Evolutionary conservation across 768 basidiomycete genomes (phyloP), one percentile per base, ranked within the genome.

Genomic region (Lentinula sp.): DNA sequence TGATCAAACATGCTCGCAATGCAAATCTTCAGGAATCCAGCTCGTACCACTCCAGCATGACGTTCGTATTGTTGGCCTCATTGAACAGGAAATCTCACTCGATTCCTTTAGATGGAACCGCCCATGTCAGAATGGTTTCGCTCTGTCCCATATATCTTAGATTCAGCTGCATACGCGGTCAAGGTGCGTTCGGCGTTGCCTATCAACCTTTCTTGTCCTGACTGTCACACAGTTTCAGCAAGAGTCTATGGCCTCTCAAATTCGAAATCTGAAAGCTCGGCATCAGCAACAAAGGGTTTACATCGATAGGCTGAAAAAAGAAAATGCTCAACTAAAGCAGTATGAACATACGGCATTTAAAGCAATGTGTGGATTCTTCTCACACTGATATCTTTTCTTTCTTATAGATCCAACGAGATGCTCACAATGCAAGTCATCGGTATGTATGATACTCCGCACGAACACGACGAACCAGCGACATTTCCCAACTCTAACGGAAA

Each of bases 61-160:
- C 75, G 91, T 91, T 66, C 65, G 80, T 72, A 37, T 43, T 31
- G 21, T 40, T 62, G 2, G n/a, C 52, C 23, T 50, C 43, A 16
- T 57, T 65, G 18, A n/a, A 37, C 52, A 60, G 32, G 21, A 37
- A 59, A 62, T 10, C n/a, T 56, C 23, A 50, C 28, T 15, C 28
- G 21, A 18, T 37, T 4, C 2, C 61, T 54, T 23, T 66, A 93
- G 91, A 81, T 93, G 81, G 89, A 89, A 8, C 73, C 80, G 1
- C 91, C 91, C 0, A 91, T 93, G 88, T 84, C 86, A 10, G 81
- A 87, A 34, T 93, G 91, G 91, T 93, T 93, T 74, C 78, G 78
- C 9, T 80, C 84, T 37, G 71, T 88, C 32, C 84, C 89, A 7
- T 72, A 76, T 59, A 73, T 82, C 2, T 71, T 92, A 32, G 90